Conservation (phyloP, 352 stramenopile species). For the Phytopythium kandeliae region DNA sequence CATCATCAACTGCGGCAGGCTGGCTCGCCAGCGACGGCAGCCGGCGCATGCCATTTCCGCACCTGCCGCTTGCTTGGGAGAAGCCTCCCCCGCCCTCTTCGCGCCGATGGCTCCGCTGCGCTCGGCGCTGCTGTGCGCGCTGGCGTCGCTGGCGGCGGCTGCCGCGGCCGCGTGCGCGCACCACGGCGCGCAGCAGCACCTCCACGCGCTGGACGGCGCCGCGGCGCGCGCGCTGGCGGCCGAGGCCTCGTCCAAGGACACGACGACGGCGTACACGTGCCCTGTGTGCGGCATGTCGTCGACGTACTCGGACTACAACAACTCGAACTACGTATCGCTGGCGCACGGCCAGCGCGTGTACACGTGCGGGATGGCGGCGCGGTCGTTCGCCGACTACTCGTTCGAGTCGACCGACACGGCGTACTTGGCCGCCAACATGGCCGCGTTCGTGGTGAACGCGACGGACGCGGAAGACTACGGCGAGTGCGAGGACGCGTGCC, state of each 20-base stretch:
- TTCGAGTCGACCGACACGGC: constrained; percentile 63
- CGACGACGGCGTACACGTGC: constrained; percentile 39
- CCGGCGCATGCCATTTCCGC: too few relatives aligned
- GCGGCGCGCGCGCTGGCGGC: constrained; percentile 41
- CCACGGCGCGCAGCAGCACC: constrained; percentile 3
- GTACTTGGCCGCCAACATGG: constrained; percentile 75
- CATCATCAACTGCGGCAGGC: too few relatives aligned
- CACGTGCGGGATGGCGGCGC: constrained; percentile 69
- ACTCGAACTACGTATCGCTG: constrained; percentile 58
- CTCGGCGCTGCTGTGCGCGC: background rate
- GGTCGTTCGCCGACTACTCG: constrained; percentile 32
- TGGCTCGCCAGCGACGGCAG: too few relatives aligned
- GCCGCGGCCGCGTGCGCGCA: constrained; percentile 10
- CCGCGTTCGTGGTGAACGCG: constrained; percentile 25
- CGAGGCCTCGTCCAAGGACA: constrained; percentile 70
- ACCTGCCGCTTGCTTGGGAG: background rate
- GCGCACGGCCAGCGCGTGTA: constrained; percentile 63
- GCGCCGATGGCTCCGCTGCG: background rate
- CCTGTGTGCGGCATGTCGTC: constrained; percentile 51
- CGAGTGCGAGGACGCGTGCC: constrained; percentile 30
- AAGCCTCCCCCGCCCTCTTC: background rate
- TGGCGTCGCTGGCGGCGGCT: constrained; percentile 12
- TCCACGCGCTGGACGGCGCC: constrained; percentile 32
- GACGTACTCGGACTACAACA: constrained; percentile 20
- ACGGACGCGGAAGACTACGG: constrained; percentile 30